Base-by-base conservation (phyloP, 306 rosid species). In the Gleditsia sinensis region DNA sequence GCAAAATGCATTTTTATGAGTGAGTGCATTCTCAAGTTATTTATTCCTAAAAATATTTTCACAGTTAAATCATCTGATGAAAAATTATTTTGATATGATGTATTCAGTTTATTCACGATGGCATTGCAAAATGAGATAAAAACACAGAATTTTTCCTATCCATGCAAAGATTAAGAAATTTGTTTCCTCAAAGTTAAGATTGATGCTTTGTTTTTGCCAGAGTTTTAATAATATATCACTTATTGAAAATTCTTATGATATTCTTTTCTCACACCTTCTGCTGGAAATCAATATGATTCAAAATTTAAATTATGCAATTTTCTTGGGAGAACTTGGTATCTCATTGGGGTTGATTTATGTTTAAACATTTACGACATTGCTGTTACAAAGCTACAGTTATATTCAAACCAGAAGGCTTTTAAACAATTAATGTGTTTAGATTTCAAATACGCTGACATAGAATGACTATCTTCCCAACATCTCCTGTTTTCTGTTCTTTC, bases 371-470 rank as follows among this genome's bases (percentile, higher is more conserved):
- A 28, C 16, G 1, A 16, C 16, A 2, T 14, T 57, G 21, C 23
- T 27, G 64, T 57, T 28, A 34, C 64, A 57, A 57, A 14, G 7
- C 64, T 57, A 57, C 28, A 13, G 28, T 6, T 57, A 28, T 57
- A 36, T 63, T 32, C 17, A 50, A 20, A 36, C 59, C 9, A 16
- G 25, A 39, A 71, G 23, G 64, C 13, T 19, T n/a, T 56, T 36
- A 20, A 36, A 66, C 20, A 20, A 21, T 25, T 30, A 34, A 1
- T 56, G 23, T 10, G 21, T 67, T 32, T 65, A 14, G 12, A 56
- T 45, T 70, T 45, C 32, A 54, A 39, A 66, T 58, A 24, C 65
- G 65, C 28, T 67, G 62, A 40, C 17, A 19, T 33, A 39, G 72
- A 70, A 32, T 45, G 75, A 21, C 19, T 34, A 56, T 46, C 40